phyloP scores from a whole-genome alignment of 2,329 filamentous ascomycete genomes.

The Colletotrichum eremochloae region DNA sequence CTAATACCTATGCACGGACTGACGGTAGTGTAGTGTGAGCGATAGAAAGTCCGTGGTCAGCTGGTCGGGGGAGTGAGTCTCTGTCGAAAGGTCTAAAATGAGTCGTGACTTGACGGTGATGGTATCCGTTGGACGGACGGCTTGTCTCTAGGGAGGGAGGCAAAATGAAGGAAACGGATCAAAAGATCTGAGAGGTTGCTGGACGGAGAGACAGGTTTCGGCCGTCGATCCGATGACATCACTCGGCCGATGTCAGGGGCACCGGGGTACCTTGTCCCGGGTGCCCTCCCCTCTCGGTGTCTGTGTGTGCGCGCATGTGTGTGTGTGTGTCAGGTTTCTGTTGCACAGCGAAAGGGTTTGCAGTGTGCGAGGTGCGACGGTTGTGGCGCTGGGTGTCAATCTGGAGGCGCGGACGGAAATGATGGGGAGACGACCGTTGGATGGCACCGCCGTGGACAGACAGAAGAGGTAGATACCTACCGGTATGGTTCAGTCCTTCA shows the following conservation, averaged over 20 bases:
- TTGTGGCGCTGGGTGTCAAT: slow-evolving; percentile 26
- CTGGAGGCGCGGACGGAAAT: slow-evolving; percentile 19
- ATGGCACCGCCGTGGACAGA: neutral
- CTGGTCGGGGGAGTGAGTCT: neutral
- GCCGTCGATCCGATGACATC: slow-evolving; percentile 39
- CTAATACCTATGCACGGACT: slow-evolving; percentile 10
- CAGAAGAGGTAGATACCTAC: too few species aligned
- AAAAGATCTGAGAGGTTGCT: slow-evolving; percentile 31
- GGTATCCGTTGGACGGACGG: neutral
- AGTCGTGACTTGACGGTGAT: slow-evolving; percentile 23
- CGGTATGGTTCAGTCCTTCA: neutral
- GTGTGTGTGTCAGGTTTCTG: slow-evolving; percentile 24
- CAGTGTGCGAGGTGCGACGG: slow-evolving; percentile 26
- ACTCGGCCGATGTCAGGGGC: slow-evolving; percentile 34
- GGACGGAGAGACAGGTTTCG: slow-evolving; percentile 27
- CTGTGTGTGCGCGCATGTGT: slow-evolving; percentile 10
- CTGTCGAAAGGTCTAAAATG: slow-evolving; percentile 10
- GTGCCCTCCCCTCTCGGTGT: neutral
- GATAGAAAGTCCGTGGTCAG: neutral
- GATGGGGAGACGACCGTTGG: neutral
- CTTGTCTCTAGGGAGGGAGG: slow-evolving; percentile 4
- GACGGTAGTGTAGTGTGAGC: neutral
- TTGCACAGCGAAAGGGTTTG: slow-evolving; percentile 19
- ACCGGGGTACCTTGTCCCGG: slow-evolving; percentile 31
- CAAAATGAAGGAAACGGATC: slow-evolving; percentile 12